Percentiles rank a stretch among this genome's conserved stretches.
Conservation (phyloP, 352 stramenopile species). For the Globisporangium yorkense region DNA sequence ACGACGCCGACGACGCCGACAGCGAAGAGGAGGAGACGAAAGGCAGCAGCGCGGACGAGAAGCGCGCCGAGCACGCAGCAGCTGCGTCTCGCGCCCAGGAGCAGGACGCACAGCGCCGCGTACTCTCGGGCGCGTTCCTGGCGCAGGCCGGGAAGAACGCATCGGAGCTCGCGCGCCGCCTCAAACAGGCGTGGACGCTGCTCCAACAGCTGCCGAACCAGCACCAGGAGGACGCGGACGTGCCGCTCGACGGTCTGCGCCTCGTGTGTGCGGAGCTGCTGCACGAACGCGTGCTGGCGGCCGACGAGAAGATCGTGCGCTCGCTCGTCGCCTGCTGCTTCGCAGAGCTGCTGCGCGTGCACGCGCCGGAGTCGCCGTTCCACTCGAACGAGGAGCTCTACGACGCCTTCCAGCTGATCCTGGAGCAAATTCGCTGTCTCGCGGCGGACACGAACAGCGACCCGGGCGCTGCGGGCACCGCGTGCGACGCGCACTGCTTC, state of each 20-base stretch:
- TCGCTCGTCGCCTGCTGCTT: slow-evolving; percentile 67
- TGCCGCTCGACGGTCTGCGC: slow-evolving; percentile 24
- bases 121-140: slow-evolving; percentile 19
- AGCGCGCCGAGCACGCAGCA: slow-evolving; percentile 1
- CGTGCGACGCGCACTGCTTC: slow-evolving; percentile 31
- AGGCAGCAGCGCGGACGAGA: not conserved
- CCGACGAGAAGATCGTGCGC: slow-evolving; percentile 44
- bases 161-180: slow-evolving; percentile 35
- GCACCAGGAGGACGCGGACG: slow-evolving; percentile 15
- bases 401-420: slow-evolving; percentile 61
- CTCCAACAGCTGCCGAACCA: slow-evolving; percentile 35
- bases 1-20: too few species aligned
- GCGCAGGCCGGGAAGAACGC: slow-evolving; percentile 21
- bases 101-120: not conserved
- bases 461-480: slow-evolving; percentile 13
- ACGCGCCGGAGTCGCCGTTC: slow-evolving; percentile 62
- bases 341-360: slow-evolving; percentile 63
- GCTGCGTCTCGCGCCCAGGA: not conserved
- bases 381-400: slow-evolving; percentile 61
- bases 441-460: not conserved
- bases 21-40: not conserved
- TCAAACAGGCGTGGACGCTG: slow-evolving; percentile 46
- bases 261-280: slow-evolving; percentile 54
- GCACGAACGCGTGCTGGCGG: slow-evolving; percentile 38
- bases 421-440: slow-evolving; percentile 48